phyloP scores from a whole-genome alignment of 164 flowering plant species.

The Stephania japonica region DNA sequence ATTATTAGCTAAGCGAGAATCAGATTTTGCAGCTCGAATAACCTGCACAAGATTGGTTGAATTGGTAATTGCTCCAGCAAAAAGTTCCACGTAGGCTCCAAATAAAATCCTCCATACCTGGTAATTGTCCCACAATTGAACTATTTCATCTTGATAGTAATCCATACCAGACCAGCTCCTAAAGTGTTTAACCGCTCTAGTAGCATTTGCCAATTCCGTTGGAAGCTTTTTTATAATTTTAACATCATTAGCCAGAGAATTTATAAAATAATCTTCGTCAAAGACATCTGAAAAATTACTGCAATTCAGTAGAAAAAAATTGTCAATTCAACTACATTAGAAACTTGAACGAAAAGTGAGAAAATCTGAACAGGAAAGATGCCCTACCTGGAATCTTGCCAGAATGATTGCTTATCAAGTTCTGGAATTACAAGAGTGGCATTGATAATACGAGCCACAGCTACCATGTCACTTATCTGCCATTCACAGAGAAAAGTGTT shows the following conservation, averaged over 20 bases:
- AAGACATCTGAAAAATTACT: constrained; percentile 96
- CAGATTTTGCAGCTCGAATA: constrained; percentile 95
- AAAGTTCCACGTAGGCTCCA: not conserved
- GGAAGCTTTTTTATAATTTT: constrained; percentile 78
- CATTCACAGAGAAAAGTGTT: constrained; percentile 9
- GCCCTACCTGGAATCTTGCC: constrained; percentile 89
- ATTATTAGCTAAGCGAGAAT: constrained; percentile 93
- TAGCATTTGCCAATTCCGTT: constrained; percentile 44
- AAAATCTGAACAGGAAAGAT: not conserved
- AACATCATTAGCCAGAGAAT: constrained; percentile 63
- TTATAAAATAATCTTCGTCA: constrained; percentile 81
- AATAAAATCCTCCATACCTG: constrained; percentile 34
- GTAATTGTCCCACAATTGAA: constrained; percentile 74
- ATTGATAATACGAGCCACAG: constrained; percentile 86
- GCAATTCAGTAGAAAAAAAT: constrained; percentile 26
- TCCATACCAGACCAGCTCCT: constrained; percentile 91
- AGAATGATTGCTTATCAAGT: constrained; percentile 87
- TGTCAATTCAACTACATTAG: not conserved
- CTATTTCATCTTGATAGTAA: constrained; percentile 78
- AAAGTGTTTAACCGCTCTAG: constrained; percentile 70
- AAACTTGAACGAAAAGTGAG: not conserved
- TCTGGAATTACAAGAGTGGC: constrained; percentile 95
- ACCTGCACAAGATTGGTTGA: constrained; percentile 33
- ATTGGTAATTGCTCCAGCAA: not conserved
- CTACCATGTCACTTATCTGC: constrained; percentile 98